These are phyloP conservation scores for Colletotrichum sp. DNA, from an alignment of 2,329 filamentous ascomycete species.

Conservation along the genomic window DNA sequence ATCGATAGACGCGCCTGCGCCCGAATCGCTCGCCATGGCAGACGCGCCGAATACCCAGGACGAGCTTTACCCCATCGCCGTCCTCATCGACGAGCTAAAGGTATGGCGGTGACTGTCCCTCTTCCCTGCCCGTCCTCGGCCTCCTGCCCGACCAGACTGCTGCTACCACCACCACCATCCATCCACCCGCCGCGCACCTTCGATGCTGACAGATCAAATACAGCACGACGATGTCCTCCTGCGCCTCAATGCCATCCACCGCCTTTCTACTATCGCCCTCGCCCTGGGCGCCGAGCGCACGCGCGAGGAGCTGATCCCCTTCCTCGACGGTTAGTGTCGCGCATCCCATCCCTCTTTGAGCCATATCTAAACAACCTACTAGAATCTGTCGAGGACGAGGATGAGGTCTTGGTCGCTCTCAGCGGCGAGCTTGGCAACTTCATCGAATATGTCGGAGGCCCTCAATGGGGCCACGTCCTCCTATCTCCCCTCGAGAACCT, in stretches of 20 bases:
- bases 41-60: conserved; percentile 90
- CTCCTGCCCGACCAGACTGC: neutral
- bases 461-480: conserved; percentile 93
- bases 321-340: conserved; percentile 84
- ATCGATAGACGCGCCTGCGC: conserved; percentile 33
- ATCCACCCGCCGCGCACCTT: conserved; percentile 20
- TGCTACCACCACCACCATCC: conserved; percentile 11
- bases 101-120: conserved; percentile 53
- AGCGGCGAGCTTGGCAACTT: conserved; percentile 97
- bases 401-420: conserved; percentile 95
- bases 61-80: conserved; percentile 99
- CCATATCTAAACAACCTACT: conserved; percentile 27
- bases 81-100: conserved; percentile 99
- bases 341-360: conserved; percentile 3
- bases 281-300: conserved; percentile 95
- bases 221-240: conserved; percentile 99
- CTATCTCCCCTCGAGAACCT: conserved; percentile 97
- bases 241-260: conserved; percentile 97
- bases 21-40: conserved; percentile 71
- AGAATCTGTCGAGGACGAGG: conserved; percentile 99
- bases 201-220: conserved; percentile 29
- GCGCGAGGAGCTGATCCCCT: conserved; percentile 97
- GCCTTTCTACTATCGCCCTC: conserved; percentile 96
- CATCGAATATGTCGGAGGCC: conserved; percentile 95
- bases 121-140: neutral